Evolutionary conservation across 805 yeast species (phyloP), one percentile per base, ranked within the genome.

Genomic region (Candida ascalaphidarum): DNA sequence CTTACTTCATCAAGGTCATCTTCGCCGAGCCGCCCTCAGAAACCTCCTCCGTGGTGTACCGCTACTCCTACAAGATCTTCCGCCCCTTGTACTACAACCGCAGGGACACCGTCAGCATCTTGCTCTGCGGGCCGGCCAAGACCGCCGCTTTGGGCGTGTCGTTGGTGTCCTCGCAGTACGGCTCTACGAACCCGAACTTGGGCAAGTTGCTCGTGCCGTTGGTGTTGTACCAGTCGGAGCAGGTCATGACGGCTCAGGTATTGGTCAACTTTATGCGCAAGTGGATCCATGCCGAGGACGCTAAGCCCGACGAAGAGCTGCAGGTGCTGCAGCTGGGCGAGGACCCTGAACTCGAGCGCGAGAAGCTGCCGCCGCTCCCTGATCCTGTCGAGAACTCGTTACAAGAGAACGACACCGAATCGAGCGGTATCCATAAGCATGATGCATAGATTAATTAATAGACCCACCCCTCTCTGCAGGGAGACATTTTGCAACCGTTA

Each of bases 131-230:
- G 8, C 89, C 94, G 4, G 95, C 96, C 2, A 86, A 85, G 52
- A 85, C 95, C 1, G 95, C 94, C 0, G 95, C 95, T 0, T 61
- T 85, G 28, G 96, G 95, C 21, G 94, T 85, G 4, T 81, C 94
- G 1, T 61, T 85, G 28, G 65, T 81, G n/a, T 65, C 86, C 2
- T 73, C 89, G 0, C 89, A 81, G 49, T 85, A 83, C 48, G 94
- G 94, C 11, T 53, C 71, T 4, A 44, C 65, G 25, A 73, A 70
- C 41, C 61, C 67, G 7, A 61, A 74, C 39, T 56, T 84, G 36
- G 95, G 95, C 11, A 69, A 71, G 29, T 54, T 86, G 22, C 58
- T 86, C 23, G 86, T 83, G 11, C 89, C 95, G 0, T 63, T 86
- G 45, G 95, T 86, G 6, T 59, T 86, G 30, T 86, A 82, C 50